Conservation (phyloP, 78 protist species). For the Salpingoeca rosetta region DNA sequence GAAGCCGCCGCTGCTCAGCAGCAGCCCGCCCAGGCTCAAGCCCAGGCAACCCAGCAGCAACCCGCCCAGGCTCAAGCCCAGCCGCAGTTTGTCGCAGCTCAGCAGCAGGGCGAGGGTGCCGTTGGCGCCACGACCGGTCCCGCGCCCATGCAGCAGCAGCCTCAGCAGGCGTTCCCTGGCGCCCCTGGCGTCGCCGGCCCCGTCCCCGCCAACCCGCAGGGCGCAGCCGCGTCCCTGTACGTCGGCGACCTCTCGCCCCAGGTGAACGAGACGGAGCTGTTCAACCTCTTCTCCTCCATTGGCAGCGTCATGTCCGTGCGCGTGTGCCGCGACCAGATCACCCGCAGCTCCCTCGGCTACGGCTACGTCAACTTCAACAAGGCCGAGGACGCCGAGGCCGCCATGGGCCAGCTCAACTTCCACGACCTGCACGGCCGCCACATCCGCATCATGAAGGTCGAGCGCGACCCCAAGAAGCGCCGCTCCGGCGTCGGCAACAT, state of each 20-base stretch:
- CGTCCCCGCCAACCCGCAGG: too few species aligned
- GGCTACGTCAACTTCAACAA: conserved; percentile 94
- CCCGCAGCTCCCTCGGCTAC: conserved; percentile 90
- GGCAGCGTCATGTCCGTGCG: conserved; percentile 87
- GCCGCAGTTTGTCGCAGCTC: too few species aligned
- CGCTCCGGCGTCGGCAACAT: conserved; percentile 91
- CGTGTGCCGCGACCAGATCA: conserved; percentile 85
- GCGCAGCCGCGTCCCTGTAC: conserved; percentile 33
- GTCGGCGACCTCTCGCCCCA: conserved; percentile 72
- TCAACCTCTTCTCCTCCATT: conserved; percentile 74
- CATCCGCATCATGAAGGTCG: conserved; percentile 95
- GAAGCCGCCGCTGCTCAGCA: too few species aligned
- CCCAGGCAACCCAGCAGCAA: too few species aligned
- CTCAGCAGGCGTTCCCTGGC: too few species aligned
- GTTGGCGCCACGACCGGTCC: too few species aligned
- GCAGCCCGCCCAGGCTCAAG: too few species aligned
- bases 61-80: too few species aligned
- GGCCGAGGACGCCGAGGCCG: conserved; percentile 85
- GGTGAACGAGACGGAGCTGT: conserved; percentile 72
- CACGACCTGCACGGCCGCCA: conserved; percentile 67
- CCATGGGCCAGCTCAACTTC: conserved; percentile 90
- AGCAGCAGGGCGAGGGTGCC: too few species aligned
- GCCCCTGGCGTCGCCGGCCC: too few species aligned
- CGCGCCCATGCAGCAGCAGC: too few species aligned
- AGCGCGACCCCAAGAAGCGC: conserved; percentile 92